Conservation (phyloP, 169 alveolate species). For the Fabrea salina region DNA sequence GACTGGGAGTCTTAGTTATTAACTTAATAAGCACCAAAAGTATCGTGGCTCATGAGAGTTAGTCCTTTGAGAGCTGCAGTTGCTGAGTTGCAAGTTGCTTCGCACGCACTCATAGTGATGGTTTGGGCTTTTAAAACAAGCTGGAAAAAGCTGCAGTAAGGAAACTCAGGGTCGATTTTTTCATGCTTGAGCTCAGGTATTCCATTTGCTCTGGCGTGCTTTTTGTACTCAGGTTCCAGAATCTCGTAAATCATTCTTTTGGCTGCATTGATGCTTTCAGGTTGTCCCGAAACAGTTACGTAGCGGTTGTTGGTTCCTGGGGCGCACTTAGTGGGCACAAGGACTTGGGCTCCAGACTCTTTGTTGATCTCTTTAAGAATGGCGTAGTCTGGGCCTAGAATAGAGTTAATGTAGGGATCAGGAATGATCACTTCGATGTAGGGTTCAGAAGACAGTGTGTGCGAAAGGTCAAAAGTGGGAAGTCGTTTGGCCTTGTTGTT, state of each 20-base stretch:
- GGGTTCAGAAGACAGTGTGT: constrained; percentile 32
- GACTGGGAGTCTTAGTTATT: constrained; percentile 2
- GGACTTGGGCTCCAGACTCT: constrained; percentile 49
- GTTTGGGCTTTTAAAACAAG: background rate
- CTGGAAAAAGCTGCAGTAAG: constrained; percentile 26
- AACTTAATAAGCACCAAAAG: too few species aligned
- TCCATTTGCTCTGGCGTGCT: constrained; percentile 26
- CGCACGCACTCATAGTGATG: constrained; percentile 31
- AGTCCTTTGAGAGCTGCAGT: constrained; percentile 22
- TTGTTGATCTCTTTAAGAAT: constrained; percentile 20
- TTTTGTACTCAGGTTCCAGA: constrained; percentile 13
- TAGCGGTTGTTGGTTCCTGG: constrained; percentile 59
- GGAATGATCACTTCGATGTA: constrained; percentile 19
- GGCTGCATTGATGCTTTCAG: constrained; percentile 51
- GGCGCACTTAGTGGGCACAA: constrained; percentile 52
- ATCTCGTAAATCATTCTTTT: constrained; percentile 46
- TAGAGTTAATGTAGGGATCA: constrained; percentile 11
- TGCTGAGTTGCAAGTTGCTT: constrained; percentile 18
- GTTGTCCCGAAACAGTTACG: constrained; percentile 51
- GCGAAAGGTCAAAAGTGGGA: constrained; percentile 27
- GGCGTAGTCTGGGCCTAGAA: background rate
- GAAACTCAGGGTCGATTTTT: constrained; percentile 23
- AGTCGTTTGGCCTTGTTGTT: constrained; percentile 29
- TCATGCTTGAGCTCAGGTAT: background rate
- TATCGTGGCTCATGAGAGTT: too few species aligned